Percentiles rank a stretch among this genome's conserved stretches.
Evolutionary conservation across 371 early-diverging fungal species (phyloP).

Genomic region (Mortierella sp.): DNA sequence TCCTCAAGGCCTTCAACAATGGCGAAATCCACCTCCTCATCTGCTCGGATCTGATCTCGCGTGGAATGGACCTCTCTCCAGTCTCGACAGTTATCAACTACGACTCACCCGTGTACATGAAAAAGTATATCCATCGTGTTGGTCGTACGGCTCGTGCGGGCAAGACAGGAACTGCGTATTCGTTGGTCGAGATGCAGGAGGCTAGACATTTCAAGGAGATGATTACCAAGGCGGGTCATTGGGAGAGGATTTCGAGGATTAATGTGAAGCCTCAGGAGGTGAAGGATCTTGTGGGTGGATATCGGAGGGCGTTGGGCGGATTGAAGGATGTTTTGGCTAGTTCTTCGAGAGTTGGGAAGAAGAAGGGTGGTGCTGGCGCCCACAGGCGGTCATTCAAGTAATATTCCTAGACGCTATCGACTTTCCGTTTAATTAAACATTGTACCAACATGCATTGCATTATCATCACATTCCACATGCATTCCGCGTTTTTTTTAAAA

Average conservation of each 20-base stretch:
- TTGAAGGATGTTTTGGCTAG: slow-evolving; percentile 39
- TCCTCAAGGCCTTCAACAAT: slow-evolving; percentile 78
- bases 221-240: slow-evolving; percentile 79
- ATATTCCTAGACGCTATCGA: background rate
- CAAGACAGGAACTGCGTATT: slow-evolving; percentile 88
- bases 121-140: slow-evolving; percentile 98
- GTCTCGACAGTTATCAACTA: slow-evolving; percentile 94
- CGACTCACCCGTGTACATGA: slow-evolving; percentile 89
- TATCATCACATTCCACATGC: background rate
- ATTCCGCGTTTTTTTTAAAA: background rate
- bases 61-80: slow-evolving; percentile 95
- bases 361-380: background rate
- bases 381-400: background rate
- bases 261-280: slow-evolving; percentile 57
- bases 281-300: slow-evolving; percentile 38
- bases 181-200: slow-evolving; percentile 90
- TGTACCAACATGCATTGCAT: slow-evolving; percentile 1
- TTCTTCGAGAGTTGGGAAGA: slow-evolving; percentile 21
- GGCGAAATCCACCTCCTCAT: slow-evolving; percentile 85
- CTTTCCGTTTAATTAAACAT: background rate
- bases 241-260: slow-evolving; percentile 65
- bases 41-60: slow-evolving; percentile 94
- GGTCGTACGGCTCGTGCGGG: slow-evolving; percentile 99
- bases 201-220: slow-evolving; percentile 82
- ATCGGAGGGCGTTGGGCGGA: slow-evolving; percentile 31